Evolutionary conservation across 805 yeast genomes (phyloP).

Genomic region (Jamesozyma lodderae): DNA sequence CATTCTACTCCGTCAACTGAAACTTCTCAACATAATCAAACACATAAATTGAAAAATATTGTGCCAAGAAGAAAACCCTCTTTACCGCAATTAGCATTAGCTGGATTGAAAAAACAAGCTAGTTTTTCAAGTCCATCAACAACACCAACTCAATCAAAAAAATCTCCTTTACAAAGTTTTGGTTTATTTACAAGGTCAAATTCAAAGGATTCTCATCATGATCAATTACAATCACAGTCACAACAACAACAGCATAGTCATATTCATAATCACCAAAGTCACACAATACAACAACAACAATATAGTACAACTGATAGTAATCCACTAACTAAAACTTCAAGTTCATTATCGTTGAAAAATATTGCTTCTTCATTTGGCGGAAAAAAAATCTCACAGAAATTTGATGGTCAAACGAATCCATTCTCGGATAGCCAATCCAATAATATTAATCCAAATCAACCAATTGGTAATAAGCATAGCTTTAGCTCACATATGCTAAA

Average conservation of each 20-base stretch:
- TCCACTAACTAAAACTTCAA: conserved; percentile 4
- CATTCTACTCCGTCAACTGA: background rate
- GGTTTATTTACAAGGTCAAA: conserved; percentile 26
- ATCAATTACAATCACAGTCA: conserved; percentile 14
- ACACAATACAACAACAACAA: conserved; percentile 2
- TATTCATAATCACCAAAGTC: background rate
- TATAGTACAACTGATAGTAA: background rate
- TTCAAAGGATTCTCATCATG: conserved; percentile 16
- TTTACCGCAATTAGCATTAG: conserved; percentile 24
- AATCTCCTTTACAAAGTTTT: conserved; percentile 29
- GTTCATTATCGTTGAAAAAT: conserved; percentile 31
- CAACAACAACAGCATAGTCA: conserved; percentile 6
- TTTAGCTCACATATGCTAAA: background rate
- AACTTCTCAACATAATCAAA: background rate
- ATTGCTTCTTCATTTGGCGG: conserved; percentile 32
- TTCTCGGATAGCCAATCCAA: conserved; percentile 5
- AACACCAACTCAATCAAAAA: conserved; percentile 20
- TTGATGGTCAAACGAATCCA: conserved; percentile 26
- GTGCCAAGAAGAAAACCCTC: conserved; percentile 23
- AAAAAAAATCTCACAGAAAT: conserved; percentile 33
- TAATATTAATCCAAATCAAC: background rate
- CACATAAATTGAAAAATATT: conserved; percentile 10
- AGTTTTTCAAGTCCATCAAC: conserved; percentile 12
- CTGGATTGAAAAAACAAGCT: conserved; percentile 21
- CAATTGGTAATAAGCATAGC: background rate